A percentile compares a stretch with the other conserved stretches of the same genome.
phyloP scores from a whole-genome alignment of 495 filamentous ascomycete species.

The Astrocystis sublimbata region DNA sequence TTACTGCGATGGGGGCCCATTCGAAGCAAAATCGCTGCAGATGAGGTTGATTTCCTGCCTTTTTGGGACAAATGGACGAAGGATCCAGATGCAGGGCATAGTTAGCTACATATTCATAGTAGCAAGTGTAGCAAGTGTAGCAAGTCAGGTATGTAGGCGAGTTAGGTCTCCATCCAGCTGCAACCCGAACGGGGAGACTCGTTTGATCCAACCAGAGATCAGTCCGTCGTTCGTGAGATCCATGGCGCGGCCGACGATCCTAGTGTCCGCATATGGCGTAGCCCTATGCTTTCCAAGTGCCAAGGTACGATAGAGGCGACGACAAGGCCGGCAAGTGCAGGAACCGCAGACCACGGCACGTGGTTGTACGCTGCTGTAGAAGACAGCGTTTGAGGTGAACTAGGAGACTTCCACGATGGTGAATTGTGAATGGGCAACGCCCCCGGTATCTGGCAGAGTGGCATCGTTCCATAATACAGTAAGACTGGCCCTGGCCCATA shows the following conservation, averaged over 20 bases:
- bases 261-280: neutral
- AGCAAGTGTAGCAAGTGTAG: no score
- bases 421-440: neutral
- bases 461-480: conserved; percentile 12
- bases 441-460: neutral
- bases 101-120: no score
- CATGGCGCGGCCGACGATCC: neutral
- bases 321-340: neutral
- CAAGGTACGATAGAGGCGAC: neutral
- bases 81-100: neutral
- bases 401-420: no score
- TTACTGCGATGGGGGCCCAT: no score
- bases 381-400: no score
- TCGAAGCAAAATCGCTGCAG: neutral
- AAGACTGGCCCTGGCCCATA: no score
- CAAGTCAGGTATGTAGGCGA: no score
- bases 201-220: neutral
- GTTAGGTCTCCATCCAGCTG: no score
- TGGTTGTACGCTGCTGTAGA: no score
- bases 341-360: no score
- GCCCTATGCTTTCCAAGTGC: neutral
- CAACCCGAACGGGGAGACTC: neutral
- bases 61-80: conserved; percentile 2
- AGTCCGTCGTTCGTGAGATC: neutral
- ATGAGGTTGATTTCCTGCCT: conserved; percentile 2